Base-by-base conservation (phyloP, 2,329 filamentous ascomycete species). In the Claviceps sp. region DNA sequence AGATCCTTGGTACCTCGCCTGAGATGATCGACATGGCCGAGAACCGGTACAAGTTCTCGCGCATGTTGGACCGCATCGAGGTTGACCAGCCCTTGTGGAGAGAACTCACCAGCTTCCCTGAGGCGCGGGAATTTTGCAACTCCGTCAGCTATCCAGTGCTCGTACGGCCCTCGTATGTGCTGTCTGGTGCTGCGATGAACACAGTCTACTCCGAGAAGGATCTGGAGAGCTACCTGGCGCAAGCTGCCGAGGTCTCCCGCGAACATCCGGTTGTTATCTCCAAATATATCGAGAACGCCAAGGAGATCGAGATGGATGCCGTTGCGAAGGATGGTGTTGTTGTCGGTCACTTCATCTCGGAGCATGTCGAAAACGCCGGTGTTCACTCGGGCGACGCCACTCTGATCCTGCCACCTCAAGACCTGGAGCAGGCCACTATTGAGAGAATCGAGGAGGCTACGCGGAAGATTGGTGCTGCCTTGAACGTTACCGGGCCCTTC, bases 291-390 rank as follows among this genome's bases (percentile, higher is more conserved):
- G 93, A 98, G 74, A 93, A 95, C 59, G 93, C 93, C 58, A 97
- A 98, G 76, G 93, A 98, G 69, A 97, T 98, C 57, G 93, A 98
- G 70, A 97, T 98, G 93, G 93, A 98, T 62, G 93, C 93, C 42
- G 93, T 98, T 45, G 93, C 91, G 51, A 85, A 84, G 61, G 85
- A 94, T 60, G 93, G 93, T 64, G 84, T 80, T 51, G 86, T 97
- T 70, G 81, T 96, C 53, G 89, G 91, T 13, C 93, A 97, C 68
- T 97, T 97, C 70, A 88, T 98, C 64, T 97, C 91, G 0, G 93
- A 98, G 74, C 93, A 98, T 68, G 93, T 98, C 43, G 93, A 98
- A 70, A 97, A 97, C 61, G 93, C 93, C 19, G 93, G 93, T 74
- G 93, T 98, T 10, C 93, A 98, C 72, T 98, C 93, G 56, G 93